Evolutionary conservation across 129 eudicot species (phyloP).

Genomic region (Rutidosis leptorrhynchoides): DNA sequence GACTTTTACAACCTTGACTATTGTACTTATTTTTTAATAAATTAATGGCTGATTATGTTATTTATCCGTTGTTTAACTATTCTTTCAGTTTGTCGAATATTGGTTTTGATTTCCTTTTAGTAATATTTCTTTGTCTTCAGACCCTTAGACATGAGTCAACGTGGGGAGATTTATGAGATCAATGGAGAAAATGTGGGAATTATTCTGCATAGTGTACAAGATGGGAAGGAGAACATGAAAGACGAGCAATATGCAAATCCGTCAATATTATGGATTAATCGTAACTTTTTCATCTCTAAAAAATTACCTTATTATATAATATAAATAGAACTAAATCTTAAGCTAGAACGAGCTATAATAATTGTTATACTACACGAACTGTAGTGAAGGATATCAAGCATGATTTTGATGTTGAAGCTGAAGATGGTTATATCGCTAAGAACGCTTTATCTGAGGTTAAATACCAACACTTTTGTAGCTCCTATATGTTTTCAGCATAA

Average conservation of each 20-base stretch:
- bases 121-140: slow-evolving; percentile 48
- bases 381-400: slow-evolving; percentile 71
- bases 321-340: neutral
- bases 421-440: slow-evolving; percentile 76
- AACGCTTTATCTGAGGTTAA: slow-evolving; percentile 78
- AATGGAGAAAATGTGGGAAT: slow-evolving; percentile 78
- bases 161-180: slow-evolving; percentile 89
- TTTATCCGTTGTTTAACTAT: neutral
- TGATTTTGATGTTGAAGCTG: slow-evolving; percentile 82
- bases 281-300: slow-evolving; percentile 33
- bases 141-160: slow-evolving; percentile 67
- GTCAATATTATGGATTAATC: slow-evolving; percentile 71
- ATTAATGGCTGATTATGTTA: neutral
- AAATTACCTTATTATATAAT: no score
- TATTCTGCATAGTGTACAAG: slow-evolving; percentile 51
- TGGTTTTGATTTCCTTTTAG: slow-evolving; percentile 10
- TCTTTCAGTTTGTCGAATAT: neutral
- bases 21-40: no score
- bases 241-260: slow-evolving; percentile 44
- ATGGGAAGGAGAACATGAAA: slow-evolving; percentile 31
- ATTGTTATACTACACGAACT: neutral
- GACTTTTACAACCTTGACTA: no score
- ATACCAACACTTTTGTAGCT: slow-evolving; percentile 5
- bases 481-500: slow-evolving; percentile 12
- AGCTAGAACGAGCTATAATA: neutral